phyloP scores from a whole-genome alignment of 2,329 filamentous ascomycete genomes.

The Ascochyta clinopodiicola region DNA sequence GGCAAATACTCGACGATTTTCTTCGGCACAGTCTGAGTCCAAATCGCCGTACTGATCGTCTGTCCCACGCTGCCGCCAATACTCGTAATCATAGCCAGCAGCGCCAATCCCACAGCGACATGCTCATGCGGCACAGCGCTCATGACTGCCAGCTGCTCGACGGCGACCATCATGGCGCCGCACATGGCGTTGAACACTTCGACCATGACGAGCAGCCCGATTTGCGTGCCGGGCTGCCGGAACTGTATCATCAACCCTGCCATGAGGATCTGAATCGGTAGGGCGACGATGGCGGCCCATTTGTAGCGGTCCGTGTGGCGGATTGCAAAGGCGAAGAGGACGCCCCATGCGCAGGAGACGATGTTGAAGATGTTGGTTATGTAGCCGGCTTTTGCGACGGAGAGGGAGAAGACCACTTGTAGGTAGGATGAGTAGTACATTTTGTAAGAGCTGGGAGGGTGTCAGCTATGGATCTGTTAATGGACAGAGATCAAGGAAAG shows the following conservation, averaged over 20 bases:
- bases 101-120: conserved; percentile 31
- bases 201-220: conserved; percentile 37
- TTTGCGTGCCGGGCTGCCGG: conserved; percentile 27
- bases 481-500: background rate
- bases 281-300: conserved; percentile 27
- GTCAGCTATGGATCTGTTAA: too few species aligned
- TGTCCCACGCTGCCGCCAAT: conserved; percentile 54
- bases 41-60: conserved; percentile 67
- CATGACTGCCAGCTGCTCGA: conserved; percentile 31
- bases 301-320: conserved; percentile 33
- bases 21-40: conserved; percentile 62
- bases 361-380: conserved; percentile 33
- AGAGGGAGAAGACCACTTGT: conserved; percentile 43
- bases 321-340: conserved; percentile 28
- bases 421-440: conserved; percentile 47
- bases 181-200: conserved; percentile 36
- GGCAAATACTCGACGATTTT: conserved; percentile 27
- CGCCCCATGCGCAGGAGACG: conserved; percentile 27
- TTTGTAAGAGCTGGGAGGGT: conserved; percentile 31
- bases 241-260: conserved; percentile 37
- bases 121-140: conserved; percentile 27
- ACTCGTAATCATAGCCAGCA: conserved; percentile 63
- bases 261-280: conserved; percentile 36
- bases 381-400: conserved; percentile 25
- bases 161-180: conserved; percentile 27